Percentiles rank a stretch among this genome's conserved stretches.
These are phyloP conservation scores for Wickerhamiella sergipiensis DNA, from an alignment of 805 yeast species.

Conservation along the genomic window DNA sequence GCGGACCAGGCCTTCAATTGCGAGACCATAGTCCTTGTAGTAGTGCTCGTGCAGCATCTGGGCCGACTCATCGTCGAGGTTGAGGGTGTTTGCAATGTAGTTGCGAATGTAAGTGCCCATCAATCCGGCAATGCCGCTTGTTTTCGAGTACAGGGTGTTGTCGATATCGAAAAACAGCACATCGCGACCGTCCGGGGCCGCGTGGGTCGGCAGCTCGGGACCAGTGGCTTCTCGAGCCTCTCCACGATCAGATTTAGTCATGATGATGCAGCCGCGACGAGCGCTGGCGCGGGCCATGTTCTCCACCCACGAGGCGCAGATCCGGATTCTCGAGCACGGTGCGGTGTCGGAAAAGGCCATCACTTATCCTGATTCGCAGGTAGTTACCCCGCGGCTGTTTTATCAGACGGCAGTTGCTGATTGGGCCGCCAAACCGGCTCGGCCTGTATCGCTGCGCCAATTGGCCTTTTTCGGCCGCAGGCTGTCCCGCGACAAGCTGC, in stretches of 20 bases:
- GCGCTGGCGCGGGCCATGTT: not conserved
- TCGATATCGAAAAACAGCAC: slow-evolving; percentile 83
- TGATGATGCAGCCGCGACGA: not conserved
- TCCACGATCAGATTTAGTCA: not conserved
- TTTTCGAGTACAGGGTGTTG: slow-evolving; percentile 70
- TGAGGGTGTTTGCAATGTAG: slow-evolving; percentile 55
- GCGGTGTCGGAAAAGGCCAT: slow-evolving; percentile 1
- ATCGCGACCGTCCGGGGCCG: not conserved
- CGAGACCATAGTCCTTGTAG: slow-evolving; percentile 80
- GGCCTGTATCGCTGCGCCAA: slow-evolving; percentile 83
- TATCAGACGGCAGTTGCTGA: slow-evolving; percentile 60
- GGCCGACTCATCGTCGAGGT: slow-evolving; percentile 61
- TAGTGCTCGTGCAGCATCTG: slow-evolving; percentile 53
- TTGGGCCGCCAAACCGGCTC: slow-evolving; percentile 56
- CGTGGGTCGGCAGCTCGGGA: not conserved
- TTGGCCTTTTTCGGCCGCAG: slow-evolving; percentile 79
- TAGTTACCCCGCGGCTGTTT: slow-evolving; percentile 59
- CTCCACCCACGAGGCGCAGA: slow-evolving; percentile 6
- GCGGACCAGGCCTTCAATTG: slow-evolving; percentile 72
- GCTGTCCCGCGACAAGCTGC: slow-evolving; percentile 59
- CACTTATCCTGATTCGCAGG: slow-evolving; percentile 27
- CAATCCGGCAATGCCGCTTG: slow-evolving; percentile 64
- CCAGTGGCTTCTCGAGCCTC: not conserved
- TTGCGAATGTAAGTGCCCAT: slow-evolving; percentile 80
- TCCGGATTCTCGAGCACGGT: slow-evolving; percentile 5